Base-by-base conservation (phyloP, 169 alveolate species). In the Plasmodium gaboni region DNA sequence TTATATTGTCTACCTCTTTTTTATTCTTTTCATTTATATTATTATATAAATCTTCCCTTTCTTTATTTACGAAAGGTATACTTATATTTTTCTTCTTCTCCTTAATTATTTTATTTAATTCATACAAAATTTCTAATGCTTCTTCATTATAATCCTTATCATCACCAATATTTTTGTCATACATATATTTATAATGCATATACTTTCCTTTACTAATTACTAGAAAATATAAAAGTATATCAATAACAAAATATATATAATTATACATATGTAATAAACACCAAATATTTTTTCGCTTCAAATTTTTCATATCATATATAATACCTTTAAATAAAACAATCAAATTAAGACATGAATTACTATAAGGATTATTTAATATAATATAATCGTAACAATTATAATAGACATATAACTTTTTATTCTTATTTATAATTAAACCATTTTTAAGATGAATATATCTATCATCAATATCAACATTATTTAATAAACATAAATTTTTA, bases 381-480 rank as follows among this genome's bases (percentile, higher is more conserved):
- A 83, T 83, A 70, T 83, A 83, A 42, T 83, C 91, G 57, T 83
- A 83, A 50, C 91, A 83, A 26, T 83, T 83, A 53, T 83, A 83
- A 48, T 83, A 83, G 1, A 70, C 73, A 61, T 69, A 83, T 48
- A 83, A 59, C 7, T 32, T 32, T 70, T n/a, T 83, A 24, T 70
- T 61, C 38, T 85, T 53, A 32, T 83, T 83, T 19, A 68, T 83
- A 68, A 69, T 63, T 22, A 28, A 46, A 26, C 91, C 91, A 24
- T 83, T 83, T 38, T 68, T 83, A 42, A 83, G 38, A 15, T 61
- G 83, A 22, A 83, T 59, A 53, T 83, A 63, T 68, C 57, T 83
- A 83, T 83, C 85, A 51, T 83, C 91, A 83, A 83, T 69, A 67
- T 83, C 73, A 13, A 83, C 85, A 48, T 83, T 83, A 69, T 63